phyloP scores from a whole-genome alignment of 2,329 filamentous ascomycete species.

The Arthroderma sp. region DNA sequence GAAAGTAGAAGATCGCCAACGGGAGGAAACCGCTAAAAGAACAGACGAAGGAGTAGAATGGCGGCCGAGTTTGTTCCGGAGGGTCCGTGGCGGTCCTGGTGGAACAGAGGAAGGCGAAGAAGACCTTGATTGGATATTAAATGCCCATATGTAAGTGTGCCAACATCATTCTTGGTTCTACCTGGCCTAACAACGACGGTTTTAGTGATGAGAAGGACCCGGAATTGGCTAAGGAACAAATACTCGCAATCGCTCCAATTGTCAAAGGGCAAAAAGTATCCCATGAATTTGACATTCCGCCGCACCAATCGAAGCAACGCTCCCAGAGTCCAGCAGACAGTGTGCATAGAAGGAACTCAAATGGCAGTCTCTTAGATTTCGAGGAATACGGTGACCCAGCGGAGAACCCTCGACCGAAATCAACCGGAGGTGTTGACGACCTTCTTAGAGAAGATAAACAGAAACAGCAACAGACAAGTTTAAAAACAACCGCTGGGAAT shows the following conservation, averaged over 20 bases:
- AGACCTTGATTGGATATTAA: slow-evolving; percentile 11
- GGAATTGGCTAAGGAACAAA: slow-evolving; percentile 62
- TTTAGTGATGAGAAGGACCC: slow-evolving; percentile 50
- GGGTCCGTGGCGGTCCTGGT: slow-evolving; percentile 56
- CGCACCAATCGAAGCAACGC: slow-evolving; percentile 17
- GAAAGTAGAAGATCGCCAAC: slow-evolving; percentile 85
- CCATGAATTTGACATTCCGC: slow-evolving; percentile 44
- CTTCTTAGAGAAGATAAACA: no score
- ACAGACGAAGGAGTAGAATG: slow-evolving; percentile 70
- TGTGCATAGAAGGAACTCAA: no score
- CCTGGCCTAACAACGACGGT: background rate
- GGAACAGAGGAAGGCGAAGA: slow-evolving; percentile 47
- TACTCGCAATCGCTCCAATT: slow-evolving; percentile 75
- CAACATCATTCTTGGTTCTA: background rate
- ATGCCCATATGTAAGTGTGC: slow-evolving; percentile 47
- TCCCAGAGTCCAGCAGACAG: no score
- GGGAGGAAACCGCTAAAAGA: slow-evolving; percentile 72
- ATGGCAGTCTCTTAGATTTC: no score
- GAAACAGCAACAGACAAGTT: no score
- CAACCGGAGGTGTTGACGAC: no score
- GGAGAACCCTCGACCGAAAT: no score
- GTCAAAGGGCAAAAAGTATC: slow-evolving; percentile 57
- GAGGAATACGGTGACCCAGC: no score
- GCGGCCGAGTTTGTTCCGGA: slow-evolving; percentile 74
- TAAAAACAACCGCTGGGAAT: no score